Evolutionary conservation across 2,329 filamentous ascomycete genomes (phyloP), one percentile per base, ranked within the genome.

Genomic region (Stachybotrys echinatus): DNA sequence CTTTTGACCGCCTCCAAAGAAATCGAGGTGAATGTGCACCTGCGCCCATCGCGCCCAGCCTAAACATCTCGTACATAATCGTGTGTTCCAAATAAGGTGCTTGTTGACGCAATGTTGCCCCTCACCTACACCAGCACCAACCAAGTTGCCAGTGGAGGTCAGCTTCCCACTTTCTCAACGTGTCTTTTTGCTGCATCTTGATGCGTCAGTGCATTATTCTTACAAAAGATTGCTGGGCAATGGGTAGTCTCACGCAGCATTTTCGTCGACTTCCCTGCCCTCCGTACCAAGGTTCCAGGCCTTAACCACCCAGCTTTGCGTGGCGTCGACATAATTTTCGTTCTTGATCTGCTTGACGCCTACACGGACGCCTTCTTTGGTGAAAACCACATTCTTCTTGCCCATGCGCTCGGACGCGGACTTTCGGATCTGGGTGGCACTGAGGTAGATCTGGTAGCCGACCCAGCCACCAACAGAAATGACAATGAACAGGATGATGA

Each of bases 351-450:
- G 76, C 69, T 85, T 87, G 53, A 92, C 79, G 45, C 84, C 84
- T 42, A 92, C 85, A 52, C 81, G 80, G 53, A 88, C 70, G 49
- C 88, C 88, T 50, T 90, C 87, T 65, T 88, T 89, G 38, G 84
- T 85, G 67, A 90, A 87, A 39, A 83, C 74, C 50, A 92, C 80
- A 64, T 91, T 87, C 72, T 87, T 88, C 71, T 82, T 82, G 65
- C 85, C 83, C 80, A 91, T 87, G 62, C 82, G 82, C 67, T 85
- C 76, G 45, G 78, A 80, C 44, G 87, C 85, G 51, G 80, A 76
- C 52, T 81, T 74, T 53, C 81, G 78, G 59, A 92, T 84, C 65
- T 87, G 78, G 68, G 74, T 76, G 49, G 80, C 75, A 68, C 83
- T 83, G 49, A 87, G 68, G 69, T 87, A 91, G 65, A 91, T 77